Conservation (phyloP, 768 basidiomycete genomes). For the Trametes maxima region DNA sequence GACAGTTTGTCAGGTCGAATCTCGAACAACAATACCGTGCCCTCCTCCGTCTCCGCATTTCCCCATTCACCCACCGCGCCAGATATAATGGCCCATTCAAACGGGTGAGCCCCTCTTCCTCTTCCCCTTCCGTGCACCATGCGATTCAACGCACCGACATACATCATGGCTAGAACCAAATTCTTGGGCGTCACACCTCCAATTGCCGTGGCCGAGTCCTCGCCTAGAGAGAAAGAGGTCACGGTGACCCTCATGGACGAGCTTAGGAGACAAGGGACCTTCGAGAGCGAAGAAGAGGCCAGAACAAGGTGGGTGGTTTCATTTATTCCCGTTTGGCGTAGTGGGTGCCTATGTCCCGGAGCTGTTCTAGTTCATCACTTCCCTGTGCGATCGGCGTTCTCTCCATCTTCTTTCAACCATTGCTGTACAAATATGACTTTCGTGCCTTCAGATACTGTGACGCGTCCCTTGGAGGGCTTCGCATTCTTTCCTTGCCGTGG, state of each 20-base stretch:
- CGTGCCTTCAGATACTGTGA: not conserved
- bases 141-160: conserved; percentile 1
- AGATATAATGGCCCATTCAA: conserved; percentile 15
- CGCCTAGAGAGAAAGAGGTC: conserved; percentile 80
- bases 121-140: not conserved
- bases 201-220: conserved; percentile 78
- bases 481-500: not conserved
- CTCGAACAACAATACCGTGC: conserved; percentile 4
- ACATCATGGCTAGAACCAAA: conserved; percentile 39
- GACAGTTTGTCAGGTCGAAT: conserved; percentile 10
- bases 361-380: conserved; percentile 1
- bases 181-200: conserved; percentile 85
- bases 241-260: conserved; percentile 88
- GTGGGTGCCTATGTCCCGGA: not conserved
- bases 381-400: not conserved
- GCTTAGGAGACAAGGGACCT: conserved; percentile 79
- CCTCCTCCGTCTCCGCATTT: not conserved
- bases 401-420: not conserved
- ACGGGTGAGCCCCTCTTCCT: conserved; percentile 18
- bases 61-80: not conserved
- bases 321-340: not conserved
- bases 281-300: conserved; percentile 88
- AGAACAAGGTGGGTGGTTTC: conserved; percentile 71
- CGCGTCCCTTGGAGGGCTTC: not conserved
- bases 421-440: not conserved